Conservation (phyloP, 495 filamentous ascomycete genomes). For the Trichoderma asperelloides region DNA sequence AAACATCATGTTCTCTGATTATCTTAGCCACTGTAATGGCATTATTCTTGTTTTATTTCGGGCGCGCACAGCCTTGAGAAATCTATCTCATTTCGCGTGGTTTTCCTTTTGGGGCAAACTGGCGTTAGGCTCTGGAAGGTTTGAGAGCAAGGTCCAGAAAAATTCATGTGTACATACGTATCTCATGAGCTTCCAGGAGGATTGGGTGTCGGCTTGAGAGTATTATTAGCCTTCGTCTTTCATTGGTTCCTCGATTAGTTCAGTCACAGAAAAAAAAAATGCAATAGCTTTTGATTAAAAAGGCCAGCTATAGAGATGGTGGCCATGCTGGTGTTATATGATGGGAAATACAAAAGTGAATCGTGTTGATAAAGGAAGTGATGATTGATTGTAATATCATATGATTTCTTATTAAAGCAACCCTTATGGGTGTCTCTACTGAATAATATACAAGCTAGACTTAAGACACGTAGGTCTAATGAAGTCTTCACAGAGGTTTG, state of each 20-base stretch:
- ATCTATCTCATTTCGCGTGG: not conserved
- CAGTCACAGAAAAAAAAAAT: not conserved
- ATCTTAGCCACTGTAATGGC: not conserved
- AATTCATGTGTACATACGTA: slow-evolving; percentile 2
- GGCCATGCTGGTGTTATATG: not conserved
- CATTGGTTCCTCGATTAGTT: not conserved
- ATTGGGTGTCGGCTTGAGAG: not conserved
- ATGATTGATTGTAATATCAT: not conserved
- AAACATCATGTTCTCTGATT: not conserved
- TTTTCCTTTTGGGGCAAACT: not conserved
- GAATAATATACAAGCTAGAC: not conserved
- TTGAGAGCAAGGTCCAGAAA: not conserved
- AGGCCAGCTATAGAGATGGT: not conserved
- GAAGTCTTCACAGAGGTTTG: slow-evolving; percentile 52
- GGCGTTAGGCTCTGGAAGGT: slow-evolving; percentile 2
- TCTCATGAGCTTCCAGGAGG: slow-evolving; percentile 2
- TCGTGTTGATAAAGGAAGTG: not conserved
- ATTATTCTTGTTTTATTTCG: not conserved
- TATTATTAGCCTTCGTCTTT: not conserved
- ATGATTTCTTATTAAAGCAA: too few relatives aligned
- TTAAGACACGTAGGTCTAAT: not conserved
- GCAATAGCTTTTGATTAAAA: not conserved
- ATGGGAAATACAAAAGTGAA: not conserved
- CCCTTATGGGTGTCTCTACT: not conserved
- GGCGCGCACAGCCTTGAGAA: not conserved